phyloP scores from a whole-genome alignment of 2,329 filamentous ascomycete species.

The Chalara sp. region DNA sequence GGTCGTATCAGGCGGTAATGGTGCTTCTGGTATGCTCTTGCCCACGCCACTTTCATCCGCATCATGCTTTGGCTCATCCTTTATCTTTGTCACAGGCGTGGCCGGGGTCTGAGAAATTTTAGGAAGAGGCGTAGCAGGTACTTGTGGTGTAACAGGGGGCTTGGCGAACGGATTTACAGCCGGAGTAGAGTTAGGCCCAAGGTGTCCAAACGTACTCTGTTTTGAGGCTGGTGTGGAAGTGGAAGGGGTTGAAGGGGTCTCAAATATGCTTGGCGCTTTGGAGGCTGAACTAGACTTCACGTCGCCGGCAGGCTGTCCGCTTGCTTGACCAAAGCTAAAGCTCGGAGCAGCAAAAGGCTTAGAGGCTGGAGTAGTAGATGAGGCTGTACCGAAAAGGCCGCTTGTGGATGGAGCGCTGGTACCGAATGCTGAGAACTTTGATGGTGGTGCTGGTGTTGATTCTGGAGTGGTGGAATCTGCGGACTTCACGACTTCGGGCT shows the following conservation, averaged over 20 bases:
- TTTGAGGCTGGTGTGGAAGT: no score
- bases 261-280: no score
- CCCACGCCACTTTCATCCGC: slow-evolving; percentile 10
- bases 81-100: slow-evolving; percentile 12
- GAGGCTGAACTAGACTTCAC: no score
- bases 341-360: slow-evolving; percentile 11
- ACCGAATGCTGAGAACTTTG: slow-evolving; percentile 15
- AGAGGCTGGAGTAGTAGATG: slow-evolving; percentile 2
- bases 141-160: slow-evolving; percentile 12
- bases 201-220: no score
- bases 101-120: not conserved
- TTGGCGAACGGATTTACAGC: not conserved
- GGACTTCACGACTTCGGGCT: slow-evolving; percentile 7
- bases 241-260: no score
- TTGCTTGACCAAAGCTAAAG: slow-evolving; percentile 16
- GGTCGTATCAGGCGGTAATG: slow-evolving; percentile 37
- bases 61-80: slow-evolving; percentile 18
- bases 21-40: slow-evolving; percentile 27
- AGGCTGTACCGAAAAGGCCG: slow-evolving; percentile 14
- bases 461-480: slow-evolving; percentile 15
- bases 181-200: no score
- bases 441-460: slow-evolving; percentile 16
- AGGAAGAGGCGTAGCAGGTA: slow-evolving; percentile 6
- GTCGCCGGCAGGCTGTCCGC: not conserved
- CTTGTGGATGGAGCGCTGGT: slow-evolving; percentile 7